Evolutionary conservation across 2,329 filamentous ascomycete genomes (phyloP).

Genomic region (Colletotrichum liriopes): DNA sequence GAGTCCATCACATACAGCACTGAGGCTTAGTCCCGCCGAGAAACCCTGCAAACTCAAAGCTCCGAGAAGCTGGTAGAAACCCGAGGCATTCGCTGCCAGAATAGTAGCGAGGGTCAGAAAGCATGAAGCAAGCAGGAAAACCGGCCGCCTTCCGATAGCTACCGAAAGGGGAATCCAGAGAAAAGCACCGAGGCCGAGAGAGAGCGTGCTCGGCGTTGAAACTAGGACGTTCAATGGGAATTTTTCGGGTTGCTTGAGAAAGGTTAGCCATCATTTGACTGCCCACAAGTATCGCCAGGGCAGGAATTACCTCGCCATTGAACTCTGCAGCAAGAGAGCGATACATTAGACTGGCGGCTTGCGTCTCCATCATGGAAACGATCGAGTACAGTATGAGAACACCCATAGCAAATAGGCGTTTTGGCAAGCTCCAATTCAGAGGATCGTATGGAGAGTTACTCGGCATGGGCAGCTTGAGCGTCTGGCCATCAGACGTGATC

Average conservation of each 20-base stretch:
- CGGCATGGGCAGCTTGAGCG: slow-evolving; percentile 52
- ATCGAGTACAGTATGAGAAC: slow-evolving; percentile 44
- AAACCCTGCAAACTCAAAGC: slow-evolving; percentile 53
- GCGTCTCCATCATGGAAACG: slow-evolving; percentile 45
- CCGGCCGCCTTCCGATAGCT: slow-evolving; percentile 55
- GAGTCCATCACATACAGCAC: slow-evolving; percentile 46
- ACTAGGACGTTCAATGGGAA: slow-evolving; percentile 31
- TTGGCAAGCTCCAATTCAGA: slow-evolving; percentile 48
- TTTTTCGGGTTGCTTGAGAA: slow-evolving; percentile 4
- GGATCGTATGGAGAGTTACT: slow-evolving; percentile 51
- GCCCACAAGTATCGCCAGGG: not conserved
- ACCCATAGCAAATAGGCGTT: slow-evolving; percentile 42
- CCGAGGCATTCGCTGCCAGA: slow-evolving; percentile 48
- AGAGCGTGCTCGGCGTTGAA: slow-evolving; percentile 46
- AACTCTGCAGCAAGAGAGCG: slow-evolving; percentile 45
- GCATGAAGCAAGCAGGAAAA: slow-evolving; percentile 50
- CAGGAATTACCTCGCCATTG: slow-evolving; percentile 40
- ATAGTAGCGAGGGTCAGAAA: slow-evolving; percentile 40
- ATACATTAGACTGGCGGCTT: slow-evolving; percentile 46
- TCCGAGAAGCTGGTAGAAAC: slow-evolving; percentile 49
- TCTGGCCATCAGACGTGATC: slow-evolving; percentile 51
- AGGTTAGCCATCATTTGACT: slow-evolving; percentile 42
- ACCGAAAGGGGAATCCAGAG: slow-evolving; percentile 56
- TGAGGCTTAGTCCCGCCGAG: slow-evolving; percentile 51
- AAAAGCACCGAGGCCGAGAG: slow-evolving; percentile 54